phyloP scores from a whole-genome alignment of 2,329 filamentous ascomycete genomes.

The Aspergillus amoenus region DNA sequence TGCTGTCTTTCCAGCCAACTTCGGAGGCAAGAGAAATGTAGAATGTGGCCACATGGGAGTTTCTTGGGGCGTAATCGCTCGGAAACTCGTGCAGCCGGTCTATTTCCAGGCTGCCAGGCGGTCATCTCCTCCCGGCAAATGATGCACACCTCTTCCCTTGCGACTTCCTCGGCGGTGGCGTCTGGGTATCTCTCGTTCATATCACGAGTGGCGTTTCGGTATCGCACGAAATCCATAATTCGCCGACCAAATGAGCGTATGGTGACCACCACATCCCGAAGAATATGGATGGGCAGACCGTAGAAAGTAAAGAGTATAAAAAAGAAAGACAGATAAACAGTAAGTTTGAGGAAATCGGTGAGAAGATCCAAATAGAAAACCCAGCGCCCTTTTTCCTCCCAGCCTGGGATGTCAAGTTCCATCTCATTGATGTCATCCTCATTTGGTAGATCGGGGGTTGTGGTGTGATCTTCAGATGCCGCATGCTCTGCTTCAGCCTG shows the following conservation, averaged over 20 bases:
- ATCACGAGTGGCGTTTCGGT: conserved; percentile 85
- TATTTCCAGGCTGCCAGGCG: conserved; percentile 62
- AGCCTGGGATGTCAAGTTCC: conserved; percentile 91
- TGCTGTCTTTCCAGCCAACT: conserved; percentile 98
- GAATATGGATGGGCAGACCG: conserved; percentile 92
- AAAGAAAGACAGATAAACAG: conserved; percentile 90
- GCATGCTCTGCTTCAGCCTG: conserved; percentile 45
- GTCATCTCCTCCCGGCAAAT: conserved; percentile 97
- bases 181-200: conserved; percentile 92
- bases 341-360: conserved; percentile 86
- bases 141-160: conserved; percentile 89
- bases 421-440: conserved; percentile 85
- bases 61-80: conserved; percentile 91
- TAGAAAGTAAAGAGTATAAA: conserved; percentile 91
- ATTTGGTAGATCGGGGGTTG: conserved; percentile 52
- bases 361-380: conserved; percentile 83
- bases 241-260: conserved; percentile 87
- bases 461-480: conserved; percentile 36
- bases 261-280: conserved; percentile 92
- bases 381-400: conserved; percentile 94
- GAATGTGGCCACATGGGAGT: conserved; percentile 89
- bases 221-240: conserved; percentile 83
- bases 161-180: conserved; percentile 81
- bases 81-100: conserved; percentile 54
- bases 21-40: conserved; percentile 91